A percentile compares a stretch with the other conserved stretches of the same genome.
Conservation (phyloP, 139 green algal genomes). For the Choricystis sp. region DNA sequence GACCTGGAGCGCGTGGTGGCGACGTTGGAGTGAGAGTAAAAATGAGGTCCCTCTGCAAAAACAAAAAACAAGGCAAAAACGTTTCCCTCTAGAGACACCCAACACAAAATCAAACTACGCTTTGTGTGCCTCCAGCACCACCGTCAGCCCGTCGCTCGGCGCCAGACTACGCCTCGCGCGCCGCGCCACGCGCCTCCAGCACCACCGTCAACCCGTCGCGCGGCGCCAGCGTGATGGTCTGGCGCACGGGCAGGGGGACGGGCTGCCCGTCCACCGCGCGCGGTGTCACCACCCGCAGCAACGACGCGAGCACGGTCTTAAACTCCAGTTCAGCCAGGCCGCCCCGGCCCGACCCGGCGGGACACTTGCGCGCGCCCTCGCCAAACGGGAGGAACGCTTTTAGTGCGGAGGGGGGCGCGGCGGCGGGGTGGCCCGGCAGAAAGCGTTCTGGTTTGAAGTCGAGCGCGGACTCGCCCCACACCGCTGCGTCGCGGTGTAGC, state of each 20-base stretch:
- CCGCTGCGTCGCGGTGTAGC: background rate
- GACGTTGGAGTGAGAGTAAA: no score
- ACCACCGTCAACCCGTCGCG: slow-evolving; percentile 18
- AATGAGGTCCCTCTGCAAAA: no score
- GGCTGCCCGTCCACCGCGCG: slow-evolving; percentile 15
- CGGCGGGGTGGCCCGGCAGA: background rate
- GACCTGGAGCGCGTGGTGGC: no score
- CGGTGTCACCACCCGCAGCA: slow-evolving; percentile 12
- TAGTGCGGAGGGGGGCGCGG: background rate
- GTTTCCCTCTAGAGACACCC: no score
- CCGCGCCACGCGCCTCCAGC: no score
- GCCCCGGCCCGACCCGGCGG: no score
- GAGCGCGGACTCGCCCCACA: background rate
- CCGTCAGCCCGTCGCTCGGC: no score
- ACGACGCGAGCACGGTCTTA: slow-evolving; percentile 24
- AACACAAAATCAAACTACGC: no score
- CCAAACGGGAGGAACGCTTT: slow-evolving; percentile 17
- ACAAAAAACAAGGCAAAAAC: no score
- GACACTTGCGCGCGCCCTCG: slow-evolving; percentile 20
- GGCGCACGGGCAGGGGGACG: slow-evolving; percentile 18
- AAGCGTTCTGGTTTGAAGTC: background rate
- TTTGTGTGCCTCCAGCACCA: no score
- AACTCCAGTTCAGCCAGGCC: no score
- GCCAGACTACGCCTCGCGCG: no score
- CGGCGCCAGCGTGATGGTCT: slow-evolving; percentile 21